Evolutionary conservation across 2,329 filamentous ascomycete genomes (phyloP), one percentile per base, ranked within the genome.

Genomic region (Alternaria viburni): DNA sequence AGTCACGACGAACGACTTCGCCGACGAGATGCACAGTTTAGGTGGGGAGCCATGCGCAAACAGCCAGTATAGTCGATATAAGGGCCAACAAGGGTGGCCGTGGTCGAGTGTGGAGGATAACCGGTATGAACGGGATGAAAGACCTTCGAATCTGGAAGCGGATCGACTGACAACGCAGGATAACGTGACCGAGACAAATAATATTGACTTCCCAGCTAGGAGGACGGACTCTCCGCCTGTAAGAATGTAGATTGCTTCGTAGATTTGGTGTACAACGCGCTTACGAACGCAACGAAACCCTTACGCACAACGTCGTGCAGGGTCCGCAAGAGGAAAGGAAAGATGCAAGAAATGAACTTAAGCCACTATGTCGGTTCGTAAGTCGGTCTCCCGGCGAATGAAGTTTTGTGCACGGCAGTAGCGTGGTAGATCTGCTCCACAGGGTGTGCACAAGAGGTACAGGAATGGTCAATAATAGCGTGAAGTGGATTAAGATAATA

Each of bases 261-360:
- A 50, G 26, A 54, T 30, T 41, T n/a, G 17, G 17, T 25, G 59
- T 55, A 62, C 56, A 32, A 59, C 41, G 8, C 25, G 44, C 54
- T 54, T 45, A 44, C 36, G 44, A 49, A 46, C 30, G 44, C 44
- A 47, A 62, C 56, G 54, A 52, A 51, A 55, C 19, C n/a, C n/a
- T 49, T 49, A 26, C 46, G 44, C 12, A 59, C 30, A 17, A 62
- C 56, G 49, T 59, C 19, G 50, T 32, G 51, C 56, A 50, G 30
- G 21, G 25, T 23, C 23, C 41, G 12, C 25, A 54, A 32, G 32
- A 7, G 21, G 30, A 54, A 28, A 54, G 21, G 19, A 43, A 50
- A 44, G n/a, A 30, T n/a, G 12, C 30, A 30, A 49, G 13, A 46
- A 50, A 45, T 21, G 26, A 50, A 23, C 23, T 26, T 44, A 30